Evolutionary conservation across 495 filamentous ascomycete genomes (phyloP).

Genomic region (Trichoderma reesei): DNA sequence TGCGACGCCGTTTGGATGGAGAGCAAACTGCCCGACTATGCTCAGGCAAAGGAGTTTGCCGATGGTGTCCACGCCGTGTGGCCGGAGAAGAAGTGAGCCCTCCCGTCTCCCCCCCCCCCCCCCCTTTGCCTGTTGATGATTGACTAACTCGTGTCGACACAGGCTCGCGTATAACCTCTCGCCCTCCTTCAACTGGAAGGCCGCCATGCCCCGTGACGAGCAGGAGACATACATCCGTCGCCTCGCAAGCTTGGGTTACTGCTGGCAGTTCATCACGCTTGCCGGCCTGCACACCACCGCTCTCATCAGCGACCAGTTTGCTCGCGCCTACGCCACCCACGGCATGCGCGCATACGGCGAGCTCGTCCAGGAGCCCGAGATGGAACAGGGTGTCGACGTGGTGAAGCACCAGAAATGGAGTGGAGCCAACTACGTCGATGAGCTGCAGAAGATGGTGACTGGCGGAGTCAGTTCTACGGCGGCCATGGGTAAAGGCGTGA

Average conservation of each 20-base stretch:
- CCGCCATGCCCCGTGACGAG: slow-evolving; percentile 85
- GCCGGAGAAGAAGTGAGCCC: slow-evolving; percentile 85
- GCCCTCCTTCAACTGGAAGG: slow-evolving; percentile 99
- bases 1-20: slow-evolving; percentile 99
- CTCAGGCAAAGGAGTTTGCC: slow-evolving; percentile 89
- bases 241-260: slow-evolving; percentile 81
- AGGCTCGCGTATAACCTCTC: slow-evolving; percentile 95
- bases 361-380: slow-evolving; percentile 94
- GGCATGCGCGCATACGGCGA: slow-evolving; percentile 98
- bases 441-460: slow-evolving; percentile 92
- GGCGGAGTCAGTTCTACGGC: slow-evolving; percentile 85
- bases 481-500: slow-evolving; percentile 96
- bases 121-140: no score
- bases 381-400: slow-evolving; percentile 80
- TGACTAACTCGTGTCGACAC: slow-evolving; percentile 14
- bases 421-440: slow-evolving; percentile 88
- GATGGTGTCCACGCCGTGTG: slow-evolving; percentile 87
- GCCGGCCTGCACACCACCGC: slow-evolving; percentile 96
- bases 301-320: slow-evolving; percentile 79
- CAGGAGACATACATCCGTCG: slow-evolving; percentile 96
- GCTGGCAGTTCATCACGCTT: slow-evolving; percentile 99
- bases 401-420: slow-evolving; percentile 99
- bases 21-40: slow-evolving; percentile 86
- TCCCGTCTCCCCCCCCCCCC: not conserved
- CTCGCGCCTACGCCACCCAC: slow-evolving; percentile 64